Evolutionary conservation across 257 asterid species (phyloP).

Genomic region (Thymus quinquecostatus): DNA sequence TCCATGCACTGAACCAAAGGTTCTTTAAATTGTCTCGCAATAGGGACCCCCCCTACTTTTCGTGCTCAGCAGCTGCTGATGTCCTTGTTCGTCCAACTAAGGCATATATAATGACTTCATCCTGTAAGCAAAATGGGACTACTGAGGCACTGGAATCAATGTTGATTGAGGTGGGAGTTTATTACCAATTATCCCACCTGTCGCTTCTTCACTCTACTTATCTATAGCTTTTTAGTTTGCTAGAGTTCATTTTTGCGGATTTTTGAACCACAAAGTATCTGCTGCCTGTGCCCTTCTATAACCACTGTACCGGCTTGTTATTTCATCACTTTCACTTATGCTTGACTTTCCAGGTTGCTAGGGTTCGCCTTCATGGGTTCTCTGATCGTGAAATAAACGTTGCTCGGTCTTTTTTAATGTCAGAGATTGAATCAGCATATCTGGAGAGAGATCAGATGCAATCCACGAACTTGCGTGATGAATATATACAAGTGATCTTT

Average conservation of each 20-base stretch:
- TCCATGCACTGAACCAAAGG: constrained; percentile 93
- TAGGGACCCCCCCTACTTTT: constrained; percentile 87
- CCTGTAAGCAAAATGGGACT: constrained; percentile 91
- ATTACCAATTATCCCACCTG: constrained; percentile 21
- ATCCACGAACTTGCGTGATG: constrained; percentile 84
- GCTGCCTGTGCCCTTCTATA: constrained; percentile 67
- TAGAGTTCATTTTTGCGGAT: constrained; percentile 74
- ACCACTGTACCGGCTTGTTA: constrained; percentile 34
- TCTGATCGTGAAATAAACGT: constrained; percentile 89
- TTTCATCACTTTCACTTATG: constrained; percentile 38
- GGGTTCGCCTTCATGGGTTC: constrained; percentile 85
- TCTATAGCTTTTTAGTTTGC: constrained; percentile 63
- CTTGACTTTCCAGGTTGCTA: constrained; percentile 70
- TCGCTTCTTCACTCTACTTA: constrained; percentile 42
- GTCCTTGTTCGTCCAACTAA: constrained; percentile 78
- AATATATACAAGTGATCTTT: constrained; percentile 70
- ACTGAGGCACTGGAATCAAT: constrained; percentile 82
- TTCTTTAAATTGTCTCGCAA: constrained; percentile 90
- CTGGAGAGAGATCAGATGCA: constrained; percentile 95
- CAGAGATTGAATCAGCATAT: constrained; percentile 93
- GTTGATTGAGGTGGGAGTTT: constrained; percentile 78
- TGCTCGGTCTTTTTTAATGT: constrained; percentile 79
- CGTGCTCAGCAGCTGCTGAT: constrained; percentile 95
- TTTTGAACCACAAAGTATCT: constrained; percentile 81
- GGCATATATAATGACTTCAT: constrained; percentile 89